Evolutionary conservation across 2,329 filamentous ascomycete genomes (phyloP).

Genomic region (Aureobasidium musti): DNA sequence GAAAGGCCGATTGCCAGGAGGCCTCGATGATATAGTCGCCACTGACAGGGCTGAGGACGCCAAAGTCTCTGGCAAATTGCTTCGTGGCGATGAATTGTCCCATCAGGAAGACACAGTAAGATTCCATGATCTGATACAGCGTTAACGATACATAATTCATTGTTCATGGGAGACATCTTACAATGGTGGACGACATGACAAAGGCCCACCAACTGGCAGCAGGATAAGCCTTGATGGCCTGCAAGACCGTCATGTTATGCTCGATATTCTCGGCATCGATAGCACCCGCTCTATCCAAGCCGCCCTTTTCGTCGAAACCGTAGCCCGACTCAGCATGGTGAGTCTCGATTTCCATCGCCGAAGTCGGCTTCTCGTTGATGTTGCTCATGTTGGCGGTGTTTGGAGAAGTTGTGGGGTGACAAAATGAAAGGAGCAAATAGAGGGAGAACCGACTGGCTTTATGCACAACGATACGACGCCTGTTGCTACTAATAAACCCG

Average conservation of each 20-base stretch:
- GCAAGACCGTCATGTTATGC: slow-evolving; percentile 53
- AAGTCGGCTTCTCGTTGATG: too few relatives aligned
- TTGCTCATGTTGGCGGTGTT: too few relatives aligned
- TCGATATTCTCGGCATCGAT: slow-evolving; percentile 60
- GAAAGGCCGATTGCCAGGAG: slow-evolving; percentile 61
- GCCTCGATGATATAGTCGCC: slow-evolving; percentile 48
- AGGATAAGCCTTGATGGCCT: slow-evolving; percentile 56
- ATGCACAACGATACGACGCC: too few relatives aligned
- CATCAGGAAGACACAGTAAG: slow-evolving; percentile 64
- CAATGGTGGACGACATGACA: slow-evolving; percentile 59
- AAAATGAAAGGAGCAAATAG: too few relatives aligned
- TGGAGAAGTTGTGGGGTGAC: too few relatives aligned
- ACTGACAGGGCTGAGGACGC: slow-evolving; percentile 50
- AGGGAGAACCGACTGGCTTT: too few relatives aligned
- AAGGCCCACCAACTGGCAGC: slow-evolving; percentile 59
- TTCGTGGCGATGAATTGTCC: slow-evolving; percentile 63
- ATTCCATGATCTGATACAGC: slow-evolving; percentile 63
- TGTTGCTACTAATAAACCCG: too few relatives aligned
- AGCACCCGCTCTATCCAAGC: too few relatives aligned
- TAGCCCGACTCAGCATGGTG: too few relatives aligned
- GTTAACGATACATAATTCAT: slow-evolving; percentile 32
- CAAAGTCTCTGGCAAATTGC: too few relatives aligned
- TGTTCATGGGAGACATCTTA: slow-evolving; percentile 33
- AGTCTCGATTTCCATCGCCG: too few relatives aligned
- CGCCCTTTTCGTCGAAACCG: too few relatives aligned